Evolutionary conservation across 2,329 filamentous ascomycete species (phyloP), one percentile per base, ranked within the genome.

Genomic region (Stenocarpella maydis): DNA sequence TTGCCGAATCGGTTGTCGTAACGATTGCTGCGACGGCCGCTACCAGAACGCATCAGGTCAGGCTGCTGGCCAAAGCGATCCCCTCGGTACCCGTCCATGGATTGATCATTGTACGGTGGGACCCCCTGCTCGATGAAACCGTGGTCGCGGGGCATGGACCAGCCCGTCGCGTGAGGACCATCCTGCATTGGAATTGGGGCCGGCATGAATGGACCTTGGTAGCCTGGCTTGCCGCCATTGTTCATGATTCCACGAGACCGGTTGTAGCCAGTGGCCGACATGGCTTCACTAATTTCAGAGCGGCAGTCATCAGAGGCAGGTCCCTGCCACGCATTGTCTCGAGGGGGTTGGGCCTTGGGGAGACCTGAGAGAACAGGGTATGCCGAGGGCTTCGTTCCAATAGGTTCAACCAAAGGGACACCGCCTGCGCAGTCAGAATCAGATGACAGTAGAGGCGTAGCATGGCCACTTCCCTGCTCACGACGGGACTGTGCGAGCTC

Each of bases 401-500:
- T 69, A 37, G 67, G 67, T 34, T 71, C 69, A 28, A 69, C 58
- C 17, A 76, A 74, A 15, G 77, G 74, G 65, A 65, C 52, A 54
- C 78, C 74, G 9, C 78, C 68, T 1, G 77, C 73, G 60, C 78
- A 78, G 17, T 76, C 75, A 14, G 72, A 71, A 34, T 78, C 86
- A 7, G 82, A 82, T 6, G 82, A 79, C 70, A 82, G 45, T 14
- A 73, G 80, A n/a, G 85, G 83, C 65, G 87, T 82, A 10, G 78
- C 80, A 73, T 88, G 86, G 58, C 89, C 87, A 67, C 87, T 80
- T 14, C 88, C 91, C 65, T 87, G 82, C 41, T 83, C 82, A 68
- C 88, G 85, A 37, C 89, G 88, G 28, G 85, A 89, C 72, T 92
- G 88, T 47, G 88, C 85, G 71, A 93, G 84, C 80, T 94, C 90